Conservation (phyloP, 352 stramenopile species). For the Pythium biforme region DNA sequence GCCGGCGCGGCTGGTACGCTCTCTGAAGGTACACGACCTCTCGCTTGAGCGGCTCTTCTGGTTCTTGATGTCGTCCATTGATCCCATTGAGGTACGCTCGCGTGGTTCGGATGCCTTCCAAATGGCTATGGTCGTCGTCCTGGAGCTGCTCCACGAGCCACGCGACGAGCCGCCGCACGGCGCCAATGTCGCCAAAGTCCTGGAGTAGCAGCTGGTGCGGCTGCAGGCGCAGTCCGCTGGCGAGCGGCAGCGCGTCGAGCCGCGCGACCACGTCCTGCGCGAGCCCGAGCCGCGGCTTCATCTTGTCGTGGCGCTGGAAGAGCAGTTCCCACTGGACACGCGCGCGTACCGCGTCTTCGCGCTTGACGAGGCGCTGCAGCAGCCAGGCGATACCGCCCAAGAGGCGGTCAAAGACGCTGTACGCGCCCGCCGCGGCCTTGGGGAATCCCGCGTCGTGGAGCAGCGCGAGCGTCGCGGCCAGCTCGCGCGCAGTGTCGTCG, state of each 20-base stretch:
- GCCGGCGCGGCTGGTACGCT: slow-evolving; percentile 38
- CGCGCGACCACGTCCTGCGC: slow-evolving; percentile 54
- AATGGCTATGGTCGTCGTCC: slow-evolving; percentile 21
- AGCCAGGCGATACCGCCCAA: slow-evolving; percentile 59
- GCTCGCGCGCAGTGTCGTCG: slow-evolving; percentile 16
- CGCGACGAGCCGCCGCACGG: slow-evolving; percentile 44
- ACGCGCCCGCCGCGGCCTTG: slow-evolving; percentile 37
- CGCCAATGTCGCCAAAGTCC: slow-evolving; percentile 69
- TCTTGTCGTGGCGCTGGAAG: slow-evolving; percentile 60
- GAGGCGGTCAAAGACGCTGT: slow-evolving; percentile 64
- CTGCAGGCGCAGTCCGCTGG: slow-evolving; percentile 42
- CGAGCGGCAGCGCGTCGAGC: slow-evolving; percentile 38
- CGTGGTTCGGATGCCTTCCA: slow-evolving; percentile 35
- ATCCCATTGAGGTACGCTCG: slow-evolving; percentile 37
- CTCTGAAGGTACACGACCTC: slow-evolving; percentile 46
- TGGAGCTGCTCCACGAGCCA: slow-evolving; percentile 44
- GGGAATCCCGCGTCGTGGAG: slow-evolving; percentile 43
- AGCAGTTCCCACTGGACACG: slow-evolving; percentile 69
- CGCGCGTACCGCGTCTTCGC: slow-evolving; percentile 38
- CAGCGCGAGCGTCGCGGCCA: slow-evolving; percentile 32
- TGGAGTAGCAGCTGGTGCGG: slow-evolving; percentile 77
- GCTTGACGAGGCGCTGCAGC: slow-evolving; percentile 52
- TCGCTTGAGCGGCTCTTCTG: slow-evolving; percentile 30
- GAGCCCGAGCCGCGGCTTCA: slow-evolving; percentile 67
- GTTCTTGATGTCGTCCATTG: slow-evolving; percentile 1